Conservation (phyloP, 371 early-diverging fungal species). For the Mucor sp. region DNA sequence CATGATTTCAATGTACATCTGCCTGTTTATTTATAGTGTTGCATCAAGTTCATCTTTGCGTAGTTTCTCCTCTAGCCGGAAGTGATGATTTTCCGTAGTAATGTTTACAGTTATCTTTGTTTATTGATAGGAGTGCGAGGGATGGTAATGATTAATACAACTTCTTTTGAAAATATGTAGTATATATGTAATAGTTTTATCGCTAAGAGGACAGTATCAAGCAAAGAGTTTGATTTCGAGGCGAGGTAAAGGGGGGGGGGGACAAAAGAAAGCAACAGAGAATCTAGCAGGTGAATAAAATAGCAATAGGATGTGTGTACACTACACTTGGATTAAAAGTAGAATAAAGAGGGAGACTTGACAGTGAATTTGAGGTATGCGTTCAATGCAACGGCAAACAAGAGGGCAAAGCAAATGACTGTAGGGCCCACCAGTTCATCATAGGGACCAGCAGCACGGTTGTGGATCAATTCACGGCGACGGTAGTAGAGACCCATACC, state of each 20-base stretch:
- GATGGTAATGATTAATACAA: too few species aligned
- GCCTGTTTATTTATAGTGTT: too few species aligned
- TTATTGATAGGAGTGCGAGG: too few species aligned
- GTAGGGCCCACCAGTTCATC: constrained; percentile 82
- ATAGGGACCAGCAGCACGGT: constrained; percentile 73
- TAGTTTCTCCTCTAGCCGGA: too few species aligned
- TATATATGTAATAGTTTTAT: too few species aligned
- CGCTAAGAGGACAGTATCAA: too few species aligned
- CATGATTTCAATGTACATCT: too few species aligned
- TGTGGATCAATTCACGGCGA: constrained; percentile 84
- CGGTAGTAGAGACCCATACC: constrained; percentile 92
- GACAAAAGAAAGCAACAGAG: neutral
- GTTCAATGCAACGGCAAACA: constrained; percentile 87
- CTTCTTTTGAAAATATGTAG: too few species aligned
- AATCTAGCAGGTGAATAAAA: neutral
- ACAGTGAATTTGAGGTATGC: constrained; percentile 77
- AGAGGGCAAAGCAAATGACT: constrained; percentile 83
- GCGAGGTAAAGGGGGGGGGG: neutral
- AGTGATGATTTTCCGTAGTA: too few species aligned
- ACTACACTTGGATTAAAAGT: neutral
- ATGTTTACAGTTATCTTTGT: too few species aligned
- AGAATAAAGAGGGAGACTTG: constrained; percentile 2
- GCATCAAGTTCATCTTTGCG: too few species aligned
- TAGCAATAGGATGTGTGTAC: neutral
- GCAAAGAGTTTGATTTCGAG: too few species aligned